phyloP scores from a whole-genome alignment of 2,329 filamentous ascomycete species.

The Scytalidium sp. region DNA sequence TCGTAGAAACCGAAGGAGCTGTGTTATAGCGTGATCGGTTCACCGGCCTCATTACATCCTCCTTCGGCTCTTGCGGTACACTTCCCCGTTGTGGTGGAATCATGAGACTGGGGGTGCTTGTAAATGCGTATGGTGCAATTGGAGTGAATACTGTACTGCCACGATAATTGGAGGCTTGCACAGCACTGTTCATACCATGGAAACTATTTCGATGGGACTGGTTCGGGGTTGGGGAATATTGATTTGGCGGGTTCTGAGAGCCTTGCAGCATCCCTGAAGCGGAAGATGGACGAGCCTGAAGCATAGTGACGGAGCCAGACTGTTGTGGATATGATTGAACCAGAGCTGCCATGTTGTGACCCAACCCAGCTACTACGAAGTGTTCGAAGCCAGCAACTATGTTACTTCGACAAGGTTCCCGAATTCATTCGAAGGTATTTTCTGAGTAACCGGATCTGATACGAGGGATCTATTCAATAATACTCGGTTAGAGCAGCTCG shows the following conservation, averaged over 20 bases:
- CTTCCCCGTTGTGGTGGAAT: slow-evolving; percentile 43
- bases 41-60: slow-evolving; percentile 29
- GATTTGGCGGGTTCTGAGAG: slow-evolving; percentile 30
- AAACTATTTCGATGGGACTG: slow-evolving; percentile 47
- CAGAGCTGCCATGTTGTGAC: slow-evolving; percentile 73
- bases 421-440: neutral
- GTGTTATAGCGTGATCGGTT: slow-evolving; percentile 42
- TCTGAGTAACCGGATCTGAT: neutral
- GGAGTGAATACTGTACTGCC: slow-evolving; percentile 48
- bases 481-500: neutral
- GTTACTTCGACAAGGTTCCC: neutral
- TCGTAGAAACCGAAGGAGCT: slow-evolving; percentile 48
- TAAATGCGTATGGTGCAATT: slow-evolving; percentile 76
- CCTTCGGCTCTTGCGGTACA: slow-evolving; percentile 52
- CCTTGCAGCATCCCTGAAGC: slow-evolving; percentile 48
- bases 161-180: slow-evolving; percentile 48
- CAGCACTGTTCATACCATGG: slow-evolving; percentile 47
- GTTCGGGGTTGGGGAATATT: slow-evolving; percentile 41
- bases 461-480: neutral
- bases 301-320: slow-evolving; percentile 69
- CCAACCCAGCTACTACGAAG: slow-evolving; percentile 6
- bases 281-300: slow-evolving; percentile 69
- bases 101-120: slow-evolving; percentile 63
- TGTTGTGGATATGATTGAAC: slow-evolving; percentile 79
- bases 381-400: slow-evolving; percentile 6